Evolutionary conservation across 192 early-diverging fungal genomes (phyloP).

Genomic region (Backusella circina): DNA sequence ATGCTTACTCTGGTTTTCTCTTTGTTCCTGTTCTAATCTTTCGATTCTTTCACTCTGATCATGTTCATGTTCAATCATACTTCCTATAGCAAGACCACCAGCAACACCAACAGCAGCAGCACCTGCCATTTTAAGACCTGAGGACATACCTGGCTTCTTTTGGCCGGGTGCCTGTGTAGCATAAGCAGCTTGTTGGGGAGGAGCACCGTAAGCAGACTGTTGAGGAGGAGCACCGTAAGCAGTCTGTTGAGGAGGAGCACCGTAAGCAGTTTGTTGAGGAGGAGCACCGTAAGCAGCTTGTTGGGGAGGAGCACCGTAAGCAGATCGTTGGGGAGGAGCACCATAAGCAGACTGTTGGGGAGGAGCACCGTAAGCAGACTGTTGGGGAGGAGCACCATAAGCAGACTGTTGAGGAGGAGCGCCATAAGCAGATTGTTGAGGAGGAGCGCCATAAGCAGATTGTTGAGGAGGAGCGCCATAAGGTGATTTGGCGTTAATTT

Average conservation of each 20-base stretch:
- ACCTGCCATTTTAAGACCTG: conserved; percentile 27
- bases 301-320: not conserved
- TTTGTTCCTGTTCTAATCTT: conserved; percentile 23
- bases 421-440: not conserved
- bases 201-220: not conserved
- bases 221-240: not conserved
- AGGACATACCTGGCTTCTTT: conserved; percentile 14
- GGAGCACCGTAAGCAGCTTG: not conserved
- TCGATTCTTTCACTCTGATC: conserved; percentile 24
- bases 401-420: not conserved
- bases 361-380: not conserved
- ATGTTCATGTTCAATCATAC: conserved; percentile 29
- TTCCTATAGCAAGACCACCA: conserved; percentile 30
- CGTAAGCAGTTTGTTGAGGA: not conserved
- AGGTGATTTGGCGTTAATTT: not conserved
- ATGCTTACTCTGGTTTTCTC: conserved; percentile 9
- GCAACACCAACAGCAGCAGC: conserved; percentile 22
- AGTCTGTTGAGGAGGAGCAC: not conserved
- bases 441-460: not conserved
- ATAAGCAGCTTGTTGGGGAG: not conserved
- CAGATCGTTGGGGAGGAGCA: not conserved
- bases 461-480: not conserved
- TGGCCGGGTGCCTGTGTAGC: not conserved
- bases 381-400: conserved; percentile 1
- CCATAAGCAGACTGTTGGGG: not conserved